Conservation (phyloP, 2,329 filamentous ascomycete species). For the Lasiodiplodia theobromae region DNA sequence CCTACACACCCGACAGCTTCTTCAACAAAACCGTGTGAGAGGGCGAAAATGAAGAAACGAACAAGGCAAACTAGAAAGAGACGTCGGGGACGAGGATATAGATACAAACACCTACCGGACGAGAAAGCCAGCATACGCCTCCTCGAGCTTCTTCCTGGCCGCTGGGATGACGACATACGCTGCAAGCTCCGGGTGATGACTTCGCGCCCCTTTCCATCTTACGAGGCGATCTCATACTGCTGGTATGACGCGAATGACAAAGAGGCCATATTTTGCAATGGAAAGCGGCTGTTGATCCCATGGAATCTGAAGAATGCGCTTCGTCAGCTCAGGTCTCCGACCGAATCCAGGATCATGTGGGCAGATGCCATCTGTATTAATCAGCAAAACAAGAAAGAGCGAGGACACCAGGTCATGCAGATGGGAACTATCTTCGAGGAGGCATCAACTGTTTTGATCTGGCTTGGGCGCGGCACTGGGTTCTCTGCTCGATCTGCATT, state of each 20-base stretch:
- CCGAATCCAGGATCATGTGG: not conserved
- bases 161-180: not conserved
- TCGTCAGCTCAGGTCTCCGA: not conserved
- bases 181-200: not conserved
- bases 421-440: not conserved
- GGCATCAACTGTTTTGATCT: not conserved
- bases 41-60: not conserved
- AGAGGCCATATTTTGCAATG: not conserved
- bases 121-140: not conserved
- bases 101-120: not conserved
- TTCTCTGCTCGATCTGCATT: too few species aligned
- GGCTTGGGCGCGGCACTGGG: too few species aligned
- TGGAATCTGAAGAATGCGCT: not conserved
- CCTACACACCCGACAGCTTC: too few species aligned
- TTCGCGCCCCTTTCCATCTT: not conserved
- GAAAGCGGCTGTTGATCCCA: not conserved
- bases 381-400: not conserved
- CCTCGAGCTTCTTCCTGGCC: not conserved
- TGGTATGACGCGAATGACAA: not conserved
- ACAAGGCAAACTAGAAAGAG: not conserved
- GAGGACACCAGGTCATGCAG: constrained; percentile 3
- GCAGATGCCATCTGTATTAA: not conserved
- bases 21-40: too few species aligned
- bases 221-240: not conserved
- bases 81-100: not conserved